Base-by-base conservation (phyloP, 768 basidiomycete species). In the Boletus subcaerulescens region DNA sequence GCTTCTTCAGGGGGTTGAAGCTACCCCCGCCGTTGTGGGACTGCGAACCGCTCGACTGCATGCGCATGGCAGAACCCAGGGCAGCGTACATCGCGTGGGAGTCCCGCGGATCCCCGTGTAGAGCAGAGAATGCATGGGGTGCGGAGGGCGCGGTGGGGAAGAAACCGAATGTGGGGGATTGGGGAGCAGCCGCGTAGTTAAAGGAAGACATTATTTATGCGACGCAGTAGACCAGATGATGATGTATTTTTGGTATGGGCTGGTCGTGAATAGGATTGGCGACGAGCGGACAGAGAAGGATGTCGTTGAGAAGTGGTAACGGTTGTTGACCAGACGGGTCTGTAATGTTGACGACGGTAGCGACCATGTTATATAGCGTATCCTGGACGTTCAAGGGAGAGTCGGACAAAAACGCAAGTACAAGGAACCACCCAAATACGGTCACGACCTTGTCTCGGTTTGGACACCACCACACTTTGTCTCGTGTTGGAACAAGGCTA, bases 71-170 rank as follows among this genome's bases (percentile, higher is more conserved):
- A 14, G 70, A 60, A 56, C 71, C 62, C 53, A 84, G 76, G 5
- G 80, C 74, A 38, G 83, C 74, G 70, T 82, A 85, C 80, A 84
- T 82, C 58, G 71, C 69, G 61, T 86, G 81, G 4, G 74, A 65
- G 60, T 85, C 81, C 49, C 85, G 82, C 38, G 85, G 85, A 61
- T 82, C 77, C 68, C 81, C 80, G 65, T 84, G 79, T 51, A 86
- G 75, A 42, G 75, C 62, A 12, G 74, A 66, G 66, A 86, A 85
- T 13, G 83, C 79, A 52, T 84, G 81, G 50, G 84, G 83, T 13
- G 79, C 77, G 22, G 82, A 74, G 6, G 78, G 72, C 11, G 65
- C 78, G 15, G 75, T 68, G 33, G 84, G 84, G 74, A 86, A 85
- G 72, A 84, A 77, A 54, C 81, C 82, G 61, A 71, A 82, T 5